These are phyloP conservation scores for Eleusine indica DNA, from an alignment of 176 grass and related monocot species.

Conservation along the genomic window DNA sequence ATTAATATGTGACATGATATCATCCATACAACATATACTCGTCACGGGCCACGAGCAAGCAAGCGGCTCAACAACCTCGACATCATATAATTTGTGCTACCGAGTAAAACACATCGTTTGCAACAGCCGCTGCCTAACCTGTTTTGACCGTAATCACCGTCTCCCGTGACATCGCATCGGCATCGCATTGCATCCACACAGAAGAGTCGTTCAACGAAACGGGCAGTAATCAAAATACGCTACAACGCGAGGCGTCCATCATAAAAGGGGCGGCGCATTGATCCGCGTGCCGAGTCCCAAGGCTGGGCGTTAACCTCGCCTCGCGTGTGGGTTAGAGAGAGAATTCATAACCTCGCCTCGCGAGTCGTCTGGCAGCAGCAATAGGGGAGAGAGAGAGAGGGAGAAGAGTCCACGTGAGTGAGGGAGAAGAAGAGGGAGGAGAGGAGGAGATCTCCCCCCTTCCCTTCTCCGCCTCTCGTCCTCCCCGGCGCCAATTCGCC, in stretches of 20 bases:
- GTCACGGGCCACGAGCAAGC: no score
- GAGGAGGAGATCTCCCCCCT: conserved; percentile 3
- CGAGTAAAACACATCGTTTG: no score
- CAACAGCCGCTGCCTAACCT: not conserved
- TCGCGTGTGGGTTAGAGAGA: conserved; percentile 16
- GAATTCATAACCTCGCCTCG: not conserved
- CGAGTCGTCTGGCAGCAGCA: not conserved
- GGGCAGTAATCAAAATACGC: conserved; percentile 22
- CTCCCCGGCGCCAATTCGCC: conserved; percentile 22
- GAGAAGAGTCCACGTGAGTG: conserved; percentile 42
- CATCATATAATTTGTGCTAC: no score
- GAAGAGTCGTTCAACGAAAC: no score
- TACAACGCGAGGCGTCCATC: not conserved
- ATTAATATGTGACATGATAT: no score
- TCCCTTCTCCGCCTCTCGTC: not conserved
- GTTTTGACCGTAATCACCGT: not conserved
- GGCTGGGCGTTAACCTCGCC: conserved; percentile 24
- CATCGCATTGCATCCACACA: not conserved
- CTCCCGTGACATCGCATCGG: not conserved
- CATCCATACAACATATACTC: no score
- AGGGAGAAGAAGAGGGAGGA: conserved; percentile 19
- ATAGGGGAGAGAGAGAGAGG: not conserved
- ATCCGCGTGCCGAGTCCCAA: conserved; percentile 43
- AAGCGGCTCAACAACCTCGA: no score
- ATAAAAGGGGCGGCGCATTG: conserved; percentile 36